A percentile compares a stretch with the other conserved stretches of the same genome.
Conservation (phyloP, 345 rosid genomes). For the Camelina laxa region DNA sequence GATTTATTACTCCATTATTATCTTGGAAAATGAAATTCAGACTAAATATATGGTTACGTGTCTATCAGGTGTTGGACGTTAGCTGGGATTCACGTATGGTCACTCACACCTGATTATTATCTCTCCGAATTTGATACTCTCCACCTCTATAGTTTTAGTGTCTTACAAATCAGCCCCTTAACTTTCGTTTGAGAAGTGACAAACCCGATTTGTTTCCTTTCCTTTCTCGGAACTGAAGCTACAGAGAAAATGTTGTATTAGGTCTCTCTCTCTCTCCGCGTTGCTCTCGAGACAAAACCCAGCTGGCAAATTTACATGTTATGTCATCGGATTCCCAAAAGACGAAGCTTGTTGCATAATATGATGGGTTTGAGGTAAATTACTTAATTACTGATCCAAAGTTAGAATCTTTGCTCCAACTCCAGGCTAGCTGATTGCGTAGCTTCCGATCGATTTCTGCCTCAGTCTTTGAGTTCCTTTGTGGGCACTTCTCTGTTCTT, state of each 20-base stretch:
- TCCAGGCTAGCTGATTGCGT: conserved; percentile 37
- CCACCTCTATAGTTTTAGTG: neutral
- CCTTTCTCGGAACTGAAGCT: conserved; percentile 30
- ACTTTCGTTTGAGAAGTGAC: neutral
- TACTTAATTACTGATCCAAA: conserved; percentile 13
- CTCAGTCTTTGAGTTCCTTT: conserved; percentile 29
- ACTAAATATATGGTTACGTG: neutral
- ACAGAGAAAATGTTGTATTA: conserved; percentile 17
- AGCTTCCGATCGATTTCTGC: conserved; percentile 33
- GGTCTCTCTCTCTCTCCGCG: conserved; percentile 36
- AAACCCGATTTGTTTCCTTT: conserved; percentile 12
- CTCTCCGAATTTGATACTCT: neutral
- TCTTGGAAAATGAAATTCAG: neutral
- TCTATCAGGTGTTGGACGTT: conserved; percentile 4
- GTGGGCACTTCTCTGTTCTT: conserved; percentile 16
- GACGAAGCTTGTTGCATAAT: conserved; percentile 32
- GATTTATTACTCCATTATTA: neutral
- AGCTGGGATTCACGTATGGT: conserved; percentile 10
- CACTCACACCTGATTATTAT: conserved; percentile 15
- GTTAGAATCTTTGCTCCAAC: conserved; percentile 40
- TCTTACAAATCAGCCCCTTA: conserved; percentile 10
- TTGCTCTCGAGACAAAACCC: conserved; percentile 35
- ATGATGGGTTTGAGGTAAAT: conserved; percentile 27
- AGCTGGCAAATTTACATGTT: conserved; percentile 19
- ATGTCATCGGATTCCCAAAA: conserved; percentile 26